A percentile compares a stretch with the other conserved stretches of the same genome.
Conservation (phyloP, 805 yeast genomes). For the Vanderwaltozyma polyspora region DNA sequence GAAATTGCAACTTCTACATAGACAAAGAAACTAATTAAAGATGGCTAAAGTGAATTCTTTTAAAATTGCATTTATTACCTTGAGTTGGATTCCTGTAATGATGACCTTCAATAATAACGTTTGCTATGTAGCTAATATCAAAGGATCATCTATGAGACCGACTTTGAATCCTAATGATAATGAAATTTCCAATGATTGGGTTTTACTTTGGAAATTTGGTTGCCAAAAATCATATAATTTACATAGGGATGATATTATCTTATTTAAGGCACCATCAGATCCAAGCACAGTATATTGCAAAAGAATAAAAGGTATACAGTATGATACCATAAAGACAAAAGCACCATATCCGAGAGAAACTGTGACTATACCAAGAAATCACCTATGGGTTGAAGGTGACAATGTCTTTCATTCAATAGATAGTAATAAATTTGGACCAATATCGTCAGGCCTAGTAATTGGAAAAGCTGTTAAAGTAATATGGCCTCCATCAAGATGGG, state of each 20-base stretch:
- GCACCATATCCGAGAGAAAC: slow-evolving; percentile 50
- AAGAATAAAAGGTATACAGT: slow-evolving; percentile 64
- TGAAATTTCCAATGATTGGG: slow-evolving; percentile 43
- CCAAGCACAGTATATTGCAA: slow-evolving; percentile 70
- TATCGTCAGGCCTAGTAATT: slow-evolving; percentile 65
- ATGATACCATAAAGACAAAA: slow-evolving; percentile 55
- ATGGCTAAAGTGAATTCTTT: too few species aligned
- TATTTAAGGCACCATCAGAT: slow-evolving; percentile 70
- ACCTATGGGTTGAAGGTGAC: slow-evolving; percentile 94
- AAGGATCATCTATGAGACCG: slow-evolving; percentile 84
- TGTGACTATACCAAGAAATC: slow-evolving; percentile 62
- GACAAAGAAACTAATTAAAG: too few species aligned
- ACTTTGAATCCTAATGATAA: slow-evolving; percentile 60
- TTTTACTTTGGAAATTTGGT: slow-evolving; percentile 57
- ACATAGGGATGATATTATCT: slow-evolving; percentile 57
- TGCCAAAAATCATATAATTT: slow-evolving; percentile 37
- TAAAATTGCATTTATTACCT: slow-evolving; percentile 22
- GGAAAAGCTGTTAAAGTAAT: slow-evolving; percentile 63
- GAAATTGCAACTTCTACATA: too few species aligned
- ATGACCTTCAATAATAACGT: slow-evolving; percentile 59
- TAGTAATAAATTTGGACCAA: slow-evolving; percentile 80
- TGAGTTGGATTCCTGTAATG: slow-evolving; percentile 74
- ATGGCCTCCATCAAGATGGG: slow-evolving; percentile 58
- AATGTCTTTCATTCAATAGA: slow-evolving; percentile 69
- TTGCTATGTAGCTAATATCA: slow-evolving; percentile 59